Evolutionary conservation across 805 yeast genomes (phyloP).

Genomic region (Cyberlindnera maritima): DNA sequence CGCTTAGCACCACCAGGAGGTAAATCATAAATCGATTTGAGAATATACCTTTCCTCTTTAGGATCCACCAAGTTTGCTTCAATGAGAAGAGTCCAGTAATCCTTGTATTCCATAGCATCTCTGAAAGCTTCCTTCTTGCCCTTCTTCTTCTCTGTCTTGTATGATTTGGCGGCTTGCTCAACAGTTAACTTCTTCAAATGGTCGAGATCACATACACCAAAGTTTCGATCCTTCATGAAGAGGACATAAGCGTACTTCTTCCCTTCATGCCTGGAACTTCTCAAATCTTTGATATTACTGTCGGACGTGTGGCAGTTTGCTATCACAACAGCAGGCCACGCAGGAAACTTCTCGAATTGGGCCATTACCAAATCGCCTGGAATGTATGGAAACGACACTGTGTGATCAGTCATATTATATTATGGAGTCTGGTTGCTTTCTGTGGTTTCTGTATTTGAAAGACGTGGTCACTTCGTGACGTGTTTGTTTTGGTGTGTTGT

Average conservation of each 20-base stretch:
- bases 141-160: not conserved
- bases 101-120: slow-evolving; percentile 2
- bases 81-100: slow-evolving; percentile 2
- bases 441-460: no score
- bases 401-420: not conserved
- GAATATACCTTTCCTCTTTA: not conserved
- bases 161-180: not conserved
- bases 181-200: not conserved
- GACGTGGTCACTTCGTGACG: not conserved
- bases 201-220: not conserved
- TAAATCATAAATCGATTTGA: not conserved
- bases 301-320: slow-evolving; percentile 3
- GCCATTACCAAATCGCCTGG: slow-evolving; percentile 12
- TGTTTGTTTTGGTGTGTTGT: not conserved
- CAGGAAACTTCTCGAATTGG: slow-evolving; percentile 1
- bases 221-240: slow-evolving; percentile 12
- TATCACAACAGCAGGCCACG: slow-evolving; percentile 11
- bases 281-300: not conserved
- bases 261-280: not conserved
- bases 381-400: slow-evolving; percentile 2
- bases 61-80: not conserved
- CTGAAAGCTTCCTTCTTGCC: not conserved
- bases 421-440: not conserved
- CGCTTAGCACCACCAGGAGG: no score
- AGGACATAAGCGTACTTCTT: slow-evolving; percentile 1